Conservation (phyloP, 306 rosid genomes). For the Parietaria judaica region DNA sequence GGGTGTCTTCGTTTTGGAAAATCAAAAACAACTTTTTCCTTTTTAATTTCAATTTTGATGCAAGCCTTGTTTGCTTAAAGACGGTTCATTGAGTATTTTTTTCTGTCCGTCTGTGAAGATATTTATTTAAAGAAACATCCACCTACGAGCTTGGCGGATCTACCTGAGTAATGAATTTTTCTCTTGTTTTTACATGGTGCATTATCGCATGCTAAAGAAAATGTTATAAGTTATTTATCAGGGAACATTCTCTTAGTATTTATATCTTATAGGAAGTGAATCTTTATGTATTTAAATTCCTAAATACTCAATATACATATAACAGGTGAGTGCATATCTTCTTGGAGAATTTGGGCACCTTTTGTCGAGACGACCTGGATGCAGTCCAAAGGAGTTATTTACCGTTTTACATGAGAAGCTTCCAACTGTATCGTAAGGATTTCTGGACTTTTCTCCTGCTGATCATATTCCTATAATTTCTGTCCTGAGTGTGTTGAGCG, state of each 20-base stretch:
- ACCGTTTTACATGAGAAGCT: conserved; percentile 89
- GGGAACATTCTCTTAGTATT: conserved; percentile 5
- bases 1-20: no score
- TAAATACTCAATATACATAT: conserved; percentile 18
- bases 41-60: no score
- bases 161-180: background rate
- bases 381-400: conserved; percentile 82
- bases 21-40: no score
- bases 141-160: background rate
- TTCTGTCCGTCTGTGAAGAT: no score
- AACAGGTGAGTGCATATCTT: conserved; percentile 94
- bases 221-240: background rate
- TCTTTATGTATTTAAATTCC: no score
- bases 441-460: conserved; percentile 13
- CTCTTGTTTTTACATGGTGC: background rate
- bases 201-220: conserved; percentile 2
- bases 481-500: conserved; percentile 12
- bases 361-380: conserved; percentile 84
- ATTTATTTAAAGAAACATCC: background rate
- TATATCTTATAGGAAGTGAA: no score
- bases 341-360: conserved; percentile 99
- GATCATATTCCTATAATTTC: background rate
- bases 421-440: conserved; percentile 88
- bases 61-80: background rate
- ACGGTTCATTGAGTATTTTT: background rate